Evolutionary conservation across 805 yeast genomes (phyloP).

Genomic region (Cyberlindnera maclurae): DNA sequence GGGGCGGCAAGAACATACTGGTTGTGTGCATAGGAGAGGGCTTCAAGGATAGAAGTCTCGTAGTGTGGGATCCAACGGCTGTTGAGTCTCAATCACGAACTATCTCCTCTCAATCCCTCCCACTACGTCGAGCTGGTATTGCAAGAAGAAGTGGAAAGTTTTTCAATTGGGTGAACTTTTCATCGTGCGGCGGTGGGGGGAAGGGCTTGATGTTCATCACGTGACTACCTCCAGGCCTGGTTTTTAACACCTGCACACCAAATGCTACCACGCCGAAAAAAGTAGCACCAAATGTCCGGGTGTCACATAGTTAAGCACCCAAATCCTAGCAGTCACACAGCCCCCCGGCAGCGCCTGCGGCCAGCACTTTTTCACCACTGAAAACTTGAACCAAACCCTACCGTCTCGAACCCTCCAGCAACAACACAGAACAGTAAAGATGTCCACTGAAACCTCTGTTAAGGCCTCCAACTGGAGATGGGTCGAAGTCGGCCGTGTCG

Average conservation of each 20-base stretch:
- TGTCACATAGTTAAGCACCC: background rate
- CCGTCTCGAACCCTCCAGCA: background rate
- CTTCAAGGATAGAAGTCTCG: no score
- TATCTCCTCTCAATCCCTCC: no score
- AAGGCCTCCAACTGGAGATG: conserved; percentile 98
- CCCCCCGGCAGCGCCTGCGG: background rate
- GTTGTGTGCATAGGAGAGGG: no score
- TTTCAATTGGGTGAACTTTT: no score
- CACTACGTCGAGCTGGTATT: no score
- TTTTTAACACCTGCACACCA: background rate
- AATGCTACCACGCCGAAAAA: background rate
- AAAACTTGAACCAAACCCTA: conserved; percentile 1
- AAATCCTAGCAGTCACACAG: background rate
- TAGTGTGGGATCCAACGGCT: no score
- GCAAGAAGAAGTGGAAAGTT: no score
- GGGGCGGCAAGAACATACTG: no score
- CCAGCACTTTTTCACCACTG: background rate
- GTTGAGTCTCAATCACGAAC: no score
- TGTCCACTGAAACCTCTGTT: conserved; percentile 72
- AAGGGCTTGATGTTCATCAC: no score
- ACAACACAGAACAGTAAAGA: conserved; percentile 24
- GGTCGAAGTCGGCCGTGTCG: conserved; percentile 99
- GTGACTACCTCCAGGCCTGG: background rate
- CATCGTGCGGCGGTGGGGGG: no score
- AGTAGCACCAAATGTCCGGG: background rate